These are phyloP conservation scores for Hypholoma fasciculare DNA, from an alignment of 768 basidiomycete genomes.

Conservation along the genomic window DNA sequence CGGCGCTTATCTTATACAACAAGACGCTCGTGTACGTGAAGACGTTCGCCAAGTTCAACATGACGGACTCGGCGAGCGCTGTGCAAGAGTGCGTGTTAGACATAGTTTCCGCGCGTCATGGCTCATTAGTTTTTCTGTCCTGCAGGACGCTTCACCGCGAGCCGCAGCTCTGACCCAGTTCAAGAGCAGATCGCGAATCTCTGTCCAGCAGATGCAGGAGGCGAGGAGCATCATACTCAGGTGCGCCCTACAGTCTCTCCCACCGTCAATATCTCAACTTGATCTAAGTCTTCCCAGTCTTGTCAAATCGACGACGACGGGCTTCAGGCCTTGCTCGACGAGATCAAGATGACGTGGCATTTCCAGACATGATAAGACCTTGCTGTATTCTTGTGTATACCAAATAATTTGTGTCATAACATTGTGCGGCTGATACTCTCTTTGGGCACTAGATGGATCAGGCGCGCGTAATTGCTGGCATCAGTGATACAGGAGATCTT, in stretches of 20 bases:
- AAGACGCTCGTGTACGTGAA: slow-evolving; percentile 92
- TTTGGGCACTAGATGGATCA: too few relatives aligned
- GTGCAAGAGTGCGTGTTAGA: slow-evolving; percentile 73
- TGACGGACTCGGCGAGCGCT: slow-evolving; percentile 78
- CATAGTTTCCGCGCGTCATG: not conserved
- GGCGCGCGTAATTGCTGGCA: too few relatives aligned
- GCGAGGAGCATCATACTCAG: slow-evolving; percentile 91
- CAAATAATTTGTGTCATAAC: slow-evolving; percentile 13
- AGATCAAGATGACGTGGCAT: slow-evolving; percentile 89
- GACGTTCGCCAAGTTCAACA: slow-evolving; percentile 88
- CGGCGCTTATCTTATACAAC: slow-evolving; percentile 53
- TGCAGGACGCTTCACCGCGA: slow-evolving; percentile 76
- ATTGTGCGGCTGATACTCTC: slow-evolving; percentile 9
- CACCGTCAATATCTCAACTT: not conserved
- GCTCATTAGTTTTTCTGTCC: not conserved
- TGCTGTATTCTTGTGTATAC: not conserved
- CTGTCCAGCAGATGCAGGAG: slow-evolving; percentile 85
- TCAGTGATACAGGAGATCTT: too few relatives aligned
- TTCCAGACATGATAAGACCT: slow-evolving; percentile 66
- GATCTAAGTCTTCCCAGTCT: slow-evolving; percentile 45
- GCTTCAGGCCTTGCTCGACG: slow-evolving; percentile 78
- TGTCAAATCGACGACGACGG: slow-evolving; percentile 86
- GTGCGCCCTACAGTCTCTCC: slow-evolving; percentile 32
- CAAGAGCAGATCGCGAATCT: slow-evolving; percentile 91
- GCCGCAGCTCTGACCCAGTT: slow-evolving; percentile 81